Conservation (phyloP, 768 basidiomycete species). For the Lyophyllum shimeji region DNA sequence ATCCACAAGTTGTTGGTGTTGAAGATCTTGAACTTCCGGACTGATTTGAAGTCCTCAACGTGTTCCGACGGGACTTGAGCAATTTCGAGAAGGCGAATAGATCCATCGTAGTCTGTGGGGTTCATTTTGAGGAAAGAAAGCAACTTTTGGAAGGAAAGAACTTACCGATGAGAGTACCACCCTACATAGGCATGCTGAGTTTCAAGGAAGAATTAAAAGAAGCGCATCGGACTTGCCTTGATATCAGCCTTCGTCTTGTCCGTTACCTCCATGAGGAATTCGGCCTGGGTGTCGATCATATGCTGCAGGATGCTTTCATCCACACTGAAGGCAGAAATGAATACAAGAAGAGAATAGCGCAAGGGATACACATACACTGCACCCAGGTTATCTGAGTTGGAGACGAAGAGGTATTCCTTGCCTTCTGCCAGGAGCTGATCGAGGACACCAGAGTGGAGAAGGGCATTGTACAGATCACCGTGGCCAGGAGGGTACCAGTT, state of each 20-base stretch:
- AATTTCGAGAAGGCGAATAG: constrained; percentile 86
- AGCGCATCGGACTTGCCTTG: constrained; percentile 32
- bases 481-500: constrained; percentile 98
- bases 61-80: constrained; percentile 94
- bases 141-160: no score
- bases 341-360: background rate
- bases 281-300: constrained; percentile 78
- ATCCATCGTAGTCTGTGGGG: constrained; percentile 86
- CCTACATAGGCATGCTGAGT: no score
- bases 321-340: constrained; percentile 46
- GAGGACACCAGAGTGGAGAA: constrained; percentile 86
- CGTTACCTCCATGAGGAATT: constrained; percentile 95
- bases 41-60: constrained; percentile 91
- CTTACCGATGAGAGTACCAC: no score
- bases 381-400: constrained; percentile 96
- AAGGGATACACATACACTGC: constrained; percentile 63
- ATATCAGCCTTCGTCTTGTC: constrained; percentile 94
- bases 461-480: constrained; percentile 93
- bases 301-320: constrained; percentile 83
- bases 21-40: constrained; percentile 93
- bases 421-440: constrained; percentile 88
- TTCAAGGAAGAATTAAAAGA: no score
- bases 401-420: constrained; percentile 96
- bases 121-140: no score
- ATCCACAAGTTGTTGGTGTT: constrained; percentile 86